Evolutionary conservation across 208 protist genomes (phyloP), one percentile per base, ranked within the genome.

Genomic region (Borovskyia barvae): DNA sequence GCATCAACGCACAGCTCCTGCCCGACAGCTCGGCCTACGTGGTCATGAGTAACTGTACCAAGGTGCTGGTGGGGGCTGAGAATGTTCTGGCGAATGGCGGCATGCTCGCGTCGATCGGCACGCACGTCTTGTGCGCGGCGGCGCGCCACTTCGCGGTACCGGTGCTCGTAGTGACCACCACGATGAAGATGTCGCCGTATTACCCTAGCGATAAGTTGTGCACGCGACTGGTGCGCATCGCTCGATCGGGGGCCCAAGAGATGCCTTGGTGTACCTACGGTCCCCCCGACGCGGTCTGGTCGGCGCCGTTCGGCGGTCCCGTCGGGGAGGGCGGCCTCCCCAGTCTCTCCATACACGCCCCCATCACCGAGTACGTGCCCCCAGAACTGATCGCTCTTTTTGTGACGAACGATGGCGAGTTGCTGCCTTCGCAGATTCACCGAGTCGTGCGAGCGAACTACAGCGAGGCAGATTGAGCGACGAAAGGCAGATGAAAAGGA

Each of bases 41-140:
- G 8, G 88, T 99, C 54, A 99, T 99, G 97, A 77, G 86, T 14
- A 85, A 96, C 36, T 97, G 98, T 39, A 99, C 98, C 52, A 99
- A 99, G 68, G 93, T 98, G 36, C 85, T 98, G n/a, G 73, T 99
- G 25, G 89, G 93, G 6, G 92, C 90, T 2, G 87, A 98, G 58
- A 87, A 77, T 25, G 92, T 99, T 9, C 77, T 99, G 67, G 97
- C 98, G 0, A 98, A 99, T 59, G 98, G 98, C 35, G 98, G 97
- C n/a, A 72, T 99, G 46, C 85, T 99, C 17, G 92, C 97, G 0
- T 59, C 75, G 22, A 84, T 95, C 28, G 97, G 97, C 24, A 92
- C 88, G 5, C 97, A 98, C 60, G 63, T 89, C n/a, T 72, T 99
- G 29, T 97, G 95, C 32, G 66, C 97, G 1, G 97, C 97, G 14